These are phyloP conservation scores for Microbotryomycetes sp. DNA, from an alignment of 1,284 basidiomycete species.

Conservation along the genomic window DNA sequence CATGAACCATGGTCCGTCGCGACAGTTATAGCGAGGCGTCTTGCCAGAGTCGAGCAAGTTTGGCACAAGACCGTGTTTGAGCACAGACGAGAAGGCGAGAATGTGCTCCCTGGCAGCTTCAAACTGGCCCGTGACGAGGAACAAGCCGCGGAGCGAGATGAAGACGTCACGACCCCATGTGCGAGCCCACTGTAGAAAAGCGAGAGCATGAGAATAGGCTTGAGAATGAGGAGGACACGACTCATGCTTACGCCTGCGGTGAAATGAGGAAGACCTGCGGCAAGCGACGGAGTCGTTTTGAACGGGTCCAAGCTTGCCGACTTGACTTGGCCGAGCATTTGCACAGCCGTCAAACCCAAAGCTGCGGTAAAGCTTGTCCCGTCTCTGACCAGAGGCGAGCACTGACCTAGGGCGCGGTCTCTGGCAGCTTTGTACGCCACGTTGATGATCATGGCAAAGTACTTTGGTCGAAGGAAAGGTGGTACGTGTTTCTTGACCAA, in stretches of 20 bases:
- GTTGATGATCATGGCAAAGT: conserved; percentile 80
- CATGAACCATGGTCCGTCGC: conserved; percentile 97
- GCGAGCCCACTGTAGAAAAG: conserved; percentile 59
- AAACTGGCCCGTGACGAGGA: conserved; percentile 85
- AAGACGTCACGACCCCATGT: conserved; percentile 91
- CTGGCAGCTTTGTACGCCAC: conserved; percentile 85
- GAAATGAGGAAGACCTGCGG: conserved; percentile 93
- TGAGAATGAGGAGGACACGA: too few relatives aligned
- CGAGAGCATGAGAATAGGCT: neutral
- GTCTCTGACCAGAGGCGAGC: conserved; percentile 69
- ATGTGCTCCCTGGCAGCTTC: conserved; percentile 78
- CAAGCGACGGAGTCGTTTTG: conserved; percentile 66
- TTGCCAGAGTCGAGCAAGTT: conserved; percentile 56
- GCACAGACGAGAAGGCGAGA: conserved; percentile 49
- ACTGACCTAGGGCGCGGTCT: conserved; percentile 69
- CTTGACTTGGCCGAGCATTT: conserved; percentile 83
- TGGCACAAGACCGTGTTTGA: conserved; percentile 59
- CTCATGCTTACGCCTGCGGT: conserved; percentile 48
- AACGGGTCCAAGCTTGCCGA: conserved; percentile 69
- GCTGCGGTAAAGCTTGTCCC: conserved; percentile 85
- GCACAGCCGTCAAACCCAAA: conserved; percentile 74
- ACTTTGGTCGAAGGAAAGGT: conserved; percentile 83
- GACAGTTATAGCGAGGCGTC: conserved; percentile 65
- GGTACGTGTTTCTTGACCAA: conserved; percentile 65
- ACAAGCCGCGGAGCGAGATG: conserved; percentile 82